Base-by-base conservation (phyloP, 208 protist genomes). In the Acanthamoeba sp. region DNA sequence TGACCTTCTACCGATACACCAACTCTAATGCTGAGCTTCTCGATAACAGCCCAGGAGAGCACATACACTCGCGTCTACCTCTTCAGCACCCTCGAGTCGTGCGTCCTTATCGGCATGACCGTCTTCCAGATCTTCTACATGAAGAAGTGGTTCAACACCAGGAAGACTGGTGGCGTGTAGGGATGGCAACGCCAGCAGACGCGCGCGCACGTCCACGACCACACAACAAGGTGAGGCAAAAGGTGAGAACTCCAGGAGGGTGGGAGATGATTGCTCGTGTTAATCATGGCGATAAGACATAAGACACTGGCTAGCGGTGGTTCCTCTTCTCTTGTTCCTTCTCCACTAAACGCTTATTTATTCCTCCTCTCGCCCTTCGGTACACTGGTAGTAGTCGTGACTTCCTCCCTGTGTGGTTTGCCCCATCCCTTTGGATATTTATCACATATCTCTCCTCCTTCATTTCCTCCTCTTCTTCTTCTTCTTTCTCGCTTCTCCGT, bases 71-170 rank as follows among this genome's bases (percentile, higher is more conserved):
- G 87, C 62, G 87, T 92, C 40, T 92, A 71, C 55, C 88, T 92
- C 27, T 92, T 92, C 87, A 52, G 38, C 55, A 92, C 57, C 29
- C 42, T 92, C n/a, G 87, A 92, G 62, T 73, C 57, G 57, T 71
- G 16, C 27, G 87, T 92, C 2, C 55, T 92, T 5, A 40, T 92
- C 87, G 57, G 50, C 57, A 64, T 92, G 55, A 73, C 48, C 22
- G 57, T 42, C 32, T 40, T 73, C 57, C 87, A 92, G 87, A 92
- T 92, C 87, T 92, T 50, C 87, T 64, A 55, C 62, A 92, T 92
- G 87, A 92, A 71, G 87, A 92, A 64, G 55, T 92, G 87, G 87
- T 92, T 92, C 87, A 62, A 88, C 80, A 88, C 80, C 24, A 48
- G 50, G 34, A 88, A 62, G 80, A 88, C 80, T 40, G 50, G 80